Conservation (phyloP, 2,329 filamentous ascomycete species). For the Aquanectria penicillioides region DNA sequence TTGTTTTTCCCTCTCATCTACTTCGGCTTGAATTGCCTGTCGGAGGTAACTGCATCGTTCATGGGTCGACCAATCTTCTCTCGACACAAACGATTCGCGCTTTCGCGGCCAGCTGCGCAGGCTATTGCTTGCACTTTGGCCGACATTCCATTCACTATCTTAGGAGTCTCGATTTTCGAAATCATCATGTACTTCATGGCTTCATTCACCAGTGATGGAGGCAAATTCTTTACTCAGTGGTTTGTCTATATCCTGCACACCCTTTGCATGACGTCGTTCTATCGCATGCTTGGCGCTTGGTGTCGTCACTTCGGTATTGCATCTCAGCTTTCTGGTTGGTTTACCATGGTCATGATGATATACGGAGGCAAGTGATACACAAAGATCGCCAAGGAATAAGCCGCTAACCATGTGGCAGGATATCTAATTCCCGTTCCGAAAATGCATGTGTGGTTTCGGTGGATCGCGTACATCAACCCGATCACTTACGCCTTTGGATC, state of each 20-base stretch:
- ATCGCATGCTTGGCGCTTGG: no score
- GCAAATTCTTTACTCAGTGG: slow-evolving; percentile 76
- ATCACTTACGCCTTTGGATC: no score
- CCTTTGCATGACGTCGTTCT: slow-evolving; percentile 69
- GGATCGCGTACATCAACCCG: no score
- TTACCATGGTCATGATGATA: no score
- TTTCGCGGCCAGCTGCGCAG: slow-evolving; percentile 70
- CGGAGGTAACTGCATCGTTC: slow-evolving; percentile 76
- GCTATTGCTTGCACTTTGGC: slow-evolving; percentile 65
- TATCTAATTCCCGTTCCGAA: no score
- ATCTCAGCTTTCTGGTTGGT: no score
- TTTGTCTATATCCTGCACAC: slow-evolving; percentile 68
- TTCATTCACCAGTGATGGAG: slow-evolving; percentile 71
- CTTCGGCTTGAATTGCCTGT: slow-evolving; percentile 73
- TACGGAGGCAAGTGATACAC: no score
- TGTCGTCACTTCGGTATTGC: no score
- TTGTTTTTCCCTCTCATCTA: slow-evolving; percentile 65
- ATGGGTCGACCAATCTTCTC: slow-evolving; percentile 71
- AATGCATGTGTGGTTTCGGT: no score
- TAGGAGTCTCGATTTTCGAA: slow-evolving; percentile 75
- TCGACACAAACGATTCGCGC: slow-evolving; percentile 77
- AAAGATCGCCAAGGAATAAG: no score
- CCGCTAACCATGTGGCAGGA: no score
- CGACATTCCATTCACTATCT: slow-evolving; percentile 70
- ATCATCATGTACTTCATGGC: slow-evolving; percentile 82